phyloP scores from a whole-genome alignment of 257 asterid species.

The Fraxinus americana region DNA sequence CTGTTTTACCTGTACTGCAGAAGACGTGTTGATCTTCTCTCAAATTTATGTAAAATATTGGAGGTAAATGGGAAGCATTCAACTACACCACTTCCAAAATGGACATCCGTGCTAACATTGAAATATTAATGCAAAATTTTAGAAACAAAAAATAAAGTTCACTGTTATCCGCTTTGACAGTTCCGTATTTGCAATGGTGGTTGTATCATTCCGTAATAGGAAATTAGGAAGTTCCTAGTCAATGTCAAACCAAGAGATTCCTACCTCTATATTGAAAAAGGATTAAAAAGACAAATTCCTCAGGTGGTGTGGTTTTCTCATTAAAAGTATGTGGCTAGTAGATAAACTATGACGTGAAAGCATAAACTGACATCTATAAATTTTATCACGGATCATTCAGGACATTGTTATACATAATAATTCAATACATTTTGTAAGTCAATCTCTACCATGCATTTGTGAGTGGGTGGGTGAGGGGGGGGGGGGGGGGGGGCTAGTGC shows the following conservation, averaged over 20 bases:
- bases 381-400: constrained; percentile 4
- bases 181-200: background rate
- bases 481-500: constrained; percentile 13
- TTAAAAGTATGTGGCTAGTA: background rate
- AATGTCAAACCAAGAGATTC: background rate
- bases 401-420: constrained; percentile 1
- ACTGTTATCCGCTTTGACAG: background rate
- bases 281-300: background rate
- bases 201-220: background rate
- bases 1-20: background rate
- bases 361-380: background rate
- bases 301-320: background rate
- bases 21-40: background rate
- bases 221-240: background rate
- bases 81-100: background rate
- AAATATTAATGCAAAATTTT: background rate
- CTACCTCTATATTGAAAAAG: background rate
- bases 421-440: background rate
- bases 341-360: background rate
- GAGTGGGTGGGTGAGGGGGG: no score
- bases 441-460: background rate
- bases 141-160: background rate
- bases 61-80: background rate
- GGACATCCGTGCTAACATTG: background rate
- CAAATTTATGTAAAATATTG: background rate